A percentile compares a stretch with the other conserved stretches of the same genome.
Conservation (phyloP, 2,329 filamentous ascomycete genomes). For the Alternaria sp. region DNA sequence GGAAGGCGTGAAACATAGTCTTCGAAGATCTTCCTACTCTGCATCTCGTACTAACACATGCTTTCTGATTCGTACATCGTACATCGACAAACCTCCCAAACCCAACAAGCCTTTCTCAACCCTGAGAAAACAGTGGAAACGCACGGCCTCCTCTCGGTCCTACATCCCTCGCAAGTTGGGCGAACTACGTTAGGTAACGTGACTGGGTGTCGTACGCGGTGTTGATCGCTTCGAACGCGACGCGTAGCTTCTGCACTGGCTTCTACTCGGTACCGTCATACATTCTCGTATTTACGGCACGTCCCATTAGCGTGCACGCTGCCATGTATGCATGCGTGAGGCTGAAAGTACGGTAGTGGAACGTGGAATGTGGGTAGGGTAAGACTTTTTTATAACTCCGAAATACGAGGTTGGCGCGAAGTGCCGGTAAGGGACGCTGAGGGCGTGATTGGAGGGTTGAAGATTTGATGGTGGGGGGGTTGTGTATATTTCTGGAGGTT, state of each 20-base stretch:
- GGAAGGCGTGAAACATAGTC: background rate
- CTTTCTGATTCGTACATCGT: background rate
- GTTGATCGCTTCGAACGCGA: background rate
- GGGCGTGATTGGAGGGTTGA: background rate
- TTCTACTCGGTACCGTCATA: background rate
- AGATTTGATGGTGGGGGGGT: too few species aligned
- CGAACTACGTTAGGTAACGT: background rate
- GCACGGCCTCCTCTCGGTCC: background rate
- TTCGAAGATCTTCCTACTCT: background rate
- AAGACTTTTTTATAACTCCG: background rate
- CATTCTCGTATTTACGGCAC: background rate
- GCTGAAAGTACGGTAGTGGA: background rate
- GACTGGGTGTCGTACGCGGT: background rate
- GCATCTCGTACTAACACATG: background rate
- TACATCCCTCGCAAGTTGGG: background rate
- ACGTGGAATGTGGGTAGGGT: background rate
- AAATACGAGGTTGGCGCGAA: background rate
- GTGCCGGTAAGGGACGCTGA: too few species aligned
- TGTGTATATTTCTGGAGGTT: too few species aligned
- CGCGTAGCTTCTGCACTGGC: background rate
- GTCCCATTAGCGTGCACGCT: background rate
- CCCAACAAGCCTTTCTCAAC: background rate
- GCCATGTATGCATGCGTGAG: background rate
- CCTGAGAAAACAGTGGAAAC: background rate
- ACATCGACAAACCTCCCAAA: background rate